Evolutionary conservation across 108 stramenopile genomes (phyloP).

Genomic region (Cyclotella cryptica): DNA sequence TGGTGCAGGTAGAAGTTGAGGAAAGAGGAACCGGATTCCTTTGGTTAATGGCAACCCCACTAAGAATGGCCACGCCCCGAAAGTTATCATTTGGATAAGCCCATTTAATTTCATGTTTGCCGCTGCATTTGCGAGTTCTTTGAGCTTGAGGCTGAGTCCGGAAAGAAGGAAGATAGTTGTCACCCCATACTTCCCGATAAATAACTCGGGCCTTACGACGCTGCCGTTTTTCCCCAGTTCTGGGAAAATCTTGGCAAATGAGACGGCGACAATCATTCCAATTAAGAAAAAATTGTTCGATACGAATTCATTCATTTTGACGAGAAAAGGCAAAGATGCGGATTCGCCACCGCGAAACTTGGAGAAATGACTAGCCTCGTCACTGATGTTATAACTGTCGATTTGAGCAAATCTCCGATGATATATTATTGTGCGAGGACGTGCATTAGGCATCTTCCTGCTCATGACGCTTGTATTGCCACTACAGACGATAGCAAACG

Average conservation of each 20-base stretch:
- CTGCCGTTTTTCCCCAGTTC: conserved; percentile 78
- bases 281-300: conserved; percentile 84
- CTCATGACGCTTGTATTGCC: neutral
- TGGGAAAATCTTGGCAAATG: conserved; percentile 68
- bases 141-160: conserved; percentile 76
- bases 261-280: conserved; percentile 79
- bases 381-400: neutral
- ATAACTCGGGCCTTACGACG: conserved; percentile 77
- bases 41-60: conserved; percentile 75
- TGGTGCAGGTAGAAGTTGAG: conserved; percentile 60
- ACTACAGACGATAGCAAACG: conserved; percentile 13
- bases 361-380: neutral
- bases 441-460: neutral
- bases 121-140: conserved; percentile 71
- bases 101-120: conserved; percentile 82
- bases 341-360: neutral
- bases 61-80: conserved; percentile 82
- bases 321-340: neutral
- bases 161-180: conserved; percentile 87
- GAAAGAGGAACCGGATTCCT: conserved; percentile 46
- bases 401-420: neutral
- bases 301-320: conserved; percentile 47
- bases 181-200: conserved; percentile 88
- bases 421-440: neutral
- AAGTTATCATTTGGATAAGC: conserved; percentile 69